phyloP scores from a whole-genome alignment of 2,329 filamentous ascomycete species.

The Neopestalotiopsis sp. region DNA sequence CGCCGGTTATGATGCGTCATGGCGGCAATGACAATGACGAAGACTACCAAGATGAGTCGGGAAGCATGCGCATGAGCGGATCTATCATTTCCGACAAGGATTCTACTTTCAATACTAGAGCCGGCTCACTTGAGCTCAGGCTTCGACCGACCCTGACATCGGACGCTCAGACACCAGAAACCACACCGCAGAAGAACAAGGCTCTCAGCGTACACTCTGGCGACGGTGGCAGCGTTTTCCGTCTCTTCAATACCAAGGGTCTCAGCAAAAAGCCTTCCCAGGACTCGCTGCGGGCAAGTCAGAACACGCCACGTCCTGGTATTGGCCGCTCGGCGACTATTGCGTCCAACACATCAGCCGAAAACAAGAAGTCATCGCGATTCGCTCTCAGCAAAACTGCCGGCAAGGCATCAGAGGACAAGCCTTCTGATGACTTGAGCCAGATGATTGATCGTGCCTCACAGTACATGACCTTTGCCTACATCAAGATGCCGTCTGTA shows the following conservation, averaged over 20 bases:
- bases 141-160: slow-evolving; percentile 81
- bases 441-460: slow-evolving; percentile 96
- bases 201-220: slow-evolving; percentile 53
- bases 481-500: slow-evolving; percentile 93
- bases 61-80: slow-evolving; percentile 41
- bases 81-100: slow-evolving; percentile 51
- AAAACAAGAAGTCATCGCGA: slow-evolving; percentile 54
- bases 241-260: slow-evolving; percentile 56
- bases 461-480: slow-evolving; percentile 96
- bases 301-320: slow-evolving; percentile 44
- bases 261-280: slow-evolving; percentile 58
- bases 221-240: slow-evolving; percentile 52
- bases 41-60: slow-evolving; percentile 45
- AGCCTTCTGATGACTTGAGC: slow-evolving; percentile 84
- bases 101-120: slow-evolving; percentile 61
- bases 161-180: slow-evolving; percentile 43
- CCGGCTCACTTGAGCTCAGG: slow-evolving; percentile 80
- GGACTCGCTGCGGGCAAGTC: slow-evolving; percentile 56
- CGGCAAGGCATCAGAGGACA: slow-evolving; percentile 58
- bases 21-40: slow-evolving; percentile 54
- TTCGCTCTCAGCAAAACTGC: slow-evolving; percentile 59
- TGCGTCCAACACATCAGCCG: slow-evolving; percentile 39
- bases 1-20: slow-evolving; percentile 62
- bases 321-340: slow-evolving; percentile 52
- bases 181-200: slow-evolving; percentile 47